Conservation (phyloP, 192 early-diverging fungal species). For the Rhizophagus sp. region DNA sequence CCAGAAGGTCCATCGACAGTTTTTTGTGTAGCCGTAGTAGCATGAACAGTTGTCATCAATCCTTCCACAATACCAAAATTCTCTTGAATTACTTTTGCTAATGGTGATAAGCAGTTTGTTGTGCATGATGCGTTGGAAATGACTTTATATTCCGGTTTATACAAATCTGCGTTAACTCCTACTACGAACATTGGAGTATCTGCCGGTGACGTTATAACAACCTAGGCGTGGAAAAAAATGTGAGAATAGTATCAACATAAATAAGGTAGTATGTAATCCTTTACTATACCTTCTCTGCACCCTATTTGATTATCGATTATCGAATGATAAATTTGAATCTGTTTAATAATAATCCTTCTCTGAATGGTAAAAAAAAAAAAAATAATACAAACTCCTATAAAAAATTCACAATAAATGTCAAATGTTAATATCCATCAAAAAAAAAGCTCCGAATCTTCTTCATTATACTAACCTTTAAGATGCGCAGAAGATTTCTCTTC, state of each 20-base stretch:
- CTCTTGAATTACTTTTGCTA: constrained; percentile 96
- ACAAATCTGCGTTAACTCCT: constrained; percentile 94
- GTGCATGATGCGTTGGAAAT: constrained; percentile 99
- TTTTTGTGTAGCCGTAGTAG: constrained; percentile 99
- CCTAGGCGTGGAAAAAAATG: no score
- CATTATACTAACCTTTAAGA: neutral
- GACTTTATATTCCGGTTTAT: constrained; percentile 83
- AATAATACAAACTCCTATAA: neutral
- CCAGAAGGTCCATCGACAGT: constrained; percentile 97
- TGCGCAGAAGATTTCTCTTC: constrained; percentile 82
- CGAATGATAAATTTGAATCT: no score
- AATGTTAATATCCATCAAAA: neutral
- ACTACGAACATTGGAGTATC: constrained; percentile 98
- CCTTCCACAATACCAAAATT: constrained; percentile 95
- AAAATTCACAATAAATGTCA: no score
- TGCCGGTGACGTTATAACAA: constrained; percentile 93
- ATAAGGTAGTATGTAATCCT: no score
- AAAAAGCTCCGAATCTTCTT: no score
- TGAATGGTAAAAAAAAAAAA: neutral
- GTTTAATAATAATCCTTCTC: neutral
- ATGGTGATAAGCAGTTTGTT: constrained; percentile 97
- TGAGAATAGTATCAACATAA: no score
- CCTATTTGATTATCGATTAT: neutral
- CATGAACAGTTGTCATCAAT: constrained; percentile 98
- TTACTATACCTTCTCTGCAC: neutral